These are phyloP conservation scores for Nymphaea colorata DNA, from an alignment of 164 flowering plant genomes.

Conservation along the genomic window DNA sequence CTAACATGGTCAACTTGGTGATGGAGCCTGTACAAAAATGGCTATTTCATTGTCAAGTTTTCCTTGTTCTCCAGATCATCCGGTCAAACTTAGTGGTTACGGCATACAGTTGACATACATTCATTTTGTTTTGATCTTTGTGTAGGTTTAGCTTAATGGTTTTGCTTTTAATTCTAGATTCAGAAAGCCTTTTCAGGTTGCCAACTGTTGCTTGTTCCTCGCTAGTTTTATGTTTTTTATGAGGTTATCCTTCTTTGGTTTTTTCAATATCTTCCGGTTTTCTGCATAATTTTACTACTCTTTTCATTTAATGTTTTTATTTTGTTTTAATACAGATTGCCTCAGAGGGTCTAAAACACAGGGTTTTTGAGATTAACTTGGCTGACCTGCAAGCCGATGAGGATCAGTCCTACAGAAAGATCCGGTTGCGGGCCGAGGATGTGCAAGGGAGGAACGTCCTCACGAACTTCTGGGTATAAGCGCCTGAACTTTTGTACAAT, in stretches of 20 bases:
- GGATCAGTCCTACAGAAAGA: conserved; percentile 73
- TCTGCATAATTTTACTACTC: not conserved
- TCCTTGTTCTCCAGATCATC: no score
- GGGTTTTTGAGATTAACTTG: conserved; percentile 56
- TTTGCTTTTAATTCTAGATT: no score
- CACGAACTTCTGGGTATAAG: conserved; percentile 59
- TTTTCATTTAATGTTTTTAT: not conserved
- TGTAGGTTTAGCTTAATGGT: no score
- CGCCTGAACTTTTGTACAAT: not conserved
- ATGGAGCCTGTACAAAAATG: no score
- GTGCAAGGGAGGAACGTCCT: conserved; percentile 75
- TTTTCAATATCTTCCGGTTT: not conserved
- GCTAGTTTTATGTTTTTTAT: no score
- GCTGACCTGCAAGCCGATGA: conserved; percentile 80
- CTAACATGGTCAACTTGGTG: no score
- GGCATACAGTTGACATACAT: no score
- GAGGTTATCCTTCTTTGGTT: not conserved
- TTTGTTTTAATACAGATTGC: conserved; percentile 40
- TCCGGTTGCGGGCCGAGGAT: conserved; percentile 72
- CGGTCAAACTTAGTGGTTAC: no score
- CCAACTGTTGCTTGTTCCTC: no score
- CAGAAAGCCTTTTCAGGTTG: no score
- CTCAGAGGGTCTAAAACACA: conserved; percentile 73
- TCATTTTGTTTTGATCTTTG: no score
- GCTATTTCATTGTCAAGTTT: no score